Evolutionary conservation across 176 grass and related monocot species (phyloP), one percentile per base, ranked within the genome.

Genomic region (Juncus inflexus): DNA sequence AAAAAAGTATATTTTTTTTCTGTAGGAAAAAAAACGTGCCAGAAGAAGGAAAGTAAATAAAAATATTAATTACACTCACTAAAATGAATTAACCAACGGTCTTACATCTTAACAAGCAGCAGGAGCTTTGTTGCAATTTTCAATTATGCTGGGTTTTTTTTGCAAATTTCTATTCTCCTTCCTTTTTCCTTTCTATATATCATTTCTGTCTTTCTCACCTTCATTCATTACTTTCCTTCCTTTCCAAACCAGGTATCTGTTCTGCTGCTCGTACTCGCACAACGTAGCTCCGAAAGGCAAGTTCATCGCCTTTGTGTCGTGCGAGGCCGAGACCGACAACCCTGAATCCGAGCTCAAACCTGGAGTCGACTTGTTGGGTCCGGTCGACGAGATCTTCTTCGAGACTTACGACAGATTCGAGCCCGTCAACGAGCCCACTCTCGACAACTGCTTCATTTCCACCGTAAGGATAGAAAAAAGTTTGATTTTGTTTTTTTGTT

Each of bases 271-370:
- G 36, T 96, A 88, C 14, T 77, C 87, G 10, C 92, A 96, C 72
- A 96, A 96, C 57, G 92, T 96, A 3, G 87, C 92, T 3, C 86
- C 92, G 7, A 96, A 96, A 70, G 92, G 87, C 55, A 96, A 90
- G 55, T 96, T 81, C 72, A 86, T 91, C 40, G 82, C 92, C 35
- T 96, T 96, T 5, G 92, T 96, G 28, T 96, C 87, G 2, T 79
- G 87, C n/a, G 78, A 96, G 83, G 92, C 92, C 37, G 92, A 96
- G 69, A 89, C 70, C 50, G 79, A 96, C n/a, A 83, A 88, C 41
- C 82, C 84, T 40, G 71, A 81, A 19, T 51, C 40, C 1, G 92
- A 96, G 74, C 70, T 96, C 6, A 91, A 89, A 51, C 82, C 82
- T 11, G 92, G 92, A 37, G 83, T 96, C 35, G 84, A 91, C 70